Base-by-base conservation (phyloP, 768 basidiomycete species). In the Suillus decipiens region DNA sequence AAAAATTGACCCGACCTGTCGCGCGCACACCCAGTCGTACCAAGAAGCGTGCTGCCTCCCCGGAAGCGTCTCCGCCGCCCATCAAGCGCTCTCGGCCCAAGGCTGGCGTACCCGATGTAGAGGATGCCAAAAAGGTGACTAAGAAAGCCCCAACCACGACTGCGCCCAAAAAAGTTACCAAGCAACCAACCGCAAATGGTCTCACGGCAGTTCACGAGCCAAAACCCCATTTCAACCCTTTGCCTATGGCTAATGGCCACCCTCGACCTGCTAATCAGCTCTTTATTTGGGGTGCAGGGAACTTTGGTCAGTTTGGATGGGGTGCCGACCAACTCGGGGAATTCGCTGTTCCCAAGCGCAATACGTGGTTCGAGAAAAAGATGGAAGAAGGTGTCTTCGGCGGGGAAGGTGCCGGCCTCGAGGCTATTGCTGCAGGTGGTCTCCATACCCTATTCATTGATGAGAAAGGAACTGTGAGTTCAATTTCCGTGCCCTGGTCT, bases 271-370 rank as follows among this genome's bases (percentile, higher is more conserved):
- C 88, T 39, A 82, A 86, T 15, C 82, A 89, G 47, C 80, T 95
- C 19, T 96, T 95, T 66, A 89, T 85, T 9, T 98, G 92, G 86
- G 96, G 96, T 8, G 88, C 89, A 12, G 95, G 95, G 33, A 95
- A 96, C 75, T 94, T 95, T 78, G 96, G 95, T 36, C 96, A 99
- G 75, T 90, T 97, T 70, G 97, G 96, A 37, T 85, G 96, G 80
- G 96, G 96, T 42, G 86, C 87, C 5, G 86, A 88, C 66, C 72
- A 78, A 56, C 78, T 94, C 37, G 86, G 81, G 62, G 93, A 96
- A 75, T 82, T 90, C 61, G 77, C 82, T 60, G 89, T 88, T 66
- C 95, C 95, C 10, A 89, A 84, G 70, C 84, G 88, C 62, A 95
- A 93, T 72, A 65, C 75, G 0, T 93, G 90, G 89, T 82, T 92